Evolutionary conservation across 164 flowering plant genomes (phyloP), one percentile per base, ranked within the genome.

Genomic region (Taxillus chinensis): DNA sequence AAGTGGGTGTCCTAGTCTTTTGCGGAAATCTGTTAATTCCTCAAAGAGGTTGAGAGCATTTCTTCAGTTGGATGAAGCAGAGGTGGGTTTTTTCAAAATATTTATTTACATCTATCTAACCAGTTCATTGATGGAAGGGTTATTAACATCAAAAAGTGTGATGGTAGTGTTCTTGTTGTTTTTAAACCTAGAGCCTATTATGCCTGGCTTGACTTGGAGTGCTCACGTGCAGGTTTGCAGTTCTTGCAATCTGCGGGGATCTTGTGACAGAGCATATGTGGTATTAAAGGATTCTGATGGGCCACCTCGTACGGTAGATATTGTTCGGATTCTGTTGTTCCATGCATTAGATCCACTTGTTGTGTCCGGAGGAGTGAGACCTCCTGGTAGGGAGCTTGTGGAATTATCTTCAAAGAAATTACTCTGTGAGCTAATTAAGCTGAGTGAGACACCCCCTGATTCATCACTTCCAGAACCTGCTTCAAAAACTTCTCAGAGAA

Each of bases 221-320:
- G 39, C 61, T 64, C 62, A 17, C 13, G 2, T 77, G 68, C 75
- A 93, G 96, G 97, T 87, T 39, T 93, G 99, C 56, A 55, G 91
- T 75, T 73, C 75, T 39, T 93, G 99, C 70, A 74, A 64, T 67
- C 73, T 89, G 39, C 83, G 96, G 64, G 87, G 84, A 62, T 87
- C 99, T n/a, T 93, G 97, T 77, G 99, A 93, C 68, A 86, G 86
- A 70, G 96, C 99, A 45, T 87, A 86, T 71, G 79, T 78, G 54
- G 68, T 81, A 55, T 59, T 81, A 8, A 78, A 86, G 68, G 87
- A 82, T 8, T 66, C 80, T 68, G 98, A 90, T 73, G 78, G 79
- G 38, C 73, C 70, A 68, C 84, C 91, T 3, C 83, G 95, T 4
- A 90, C 97, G 15, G 87, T 93, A 64, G 99, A 93, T 78, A 55